Evolutionary conservation across 2,329 filamentous ascomycete species (phyloP).

Genomic region (Hirsutella thompsonii): DNA sequence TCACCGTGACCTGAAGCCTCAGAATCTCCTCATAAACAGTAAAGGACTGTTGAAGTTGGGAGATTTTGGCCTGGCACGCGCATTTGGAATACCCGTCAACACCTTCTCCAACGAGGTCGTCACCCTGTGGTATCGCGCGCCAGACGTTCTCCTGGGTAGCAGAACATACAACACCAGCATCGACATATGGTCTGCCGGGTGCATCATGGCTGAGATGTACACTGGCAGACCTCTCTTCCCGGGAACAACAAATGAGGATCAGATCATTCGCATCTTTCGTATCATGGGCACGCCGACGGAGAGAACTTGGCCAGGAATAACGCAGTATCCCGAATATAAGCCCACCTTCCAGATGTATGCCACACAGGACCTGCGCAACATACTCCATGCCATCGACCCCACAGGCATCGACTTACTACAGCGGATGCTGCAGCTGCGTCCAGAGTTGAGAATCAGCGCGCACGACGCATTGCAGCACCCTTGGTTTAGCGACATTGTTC

Average conservation of each 20-base stretch:
- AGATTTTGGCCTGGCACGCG: conserved; percentile 86
- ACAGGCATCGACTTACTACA: conserved; percentile 77
- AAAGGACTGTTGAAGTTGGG: conserved; percentile 85
- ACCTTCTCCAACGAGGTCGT: conserved; percentile 98
- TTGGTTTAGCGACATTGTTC: conserved; percentile 73
- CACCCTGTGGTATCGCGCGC: conserved; percentile 93
- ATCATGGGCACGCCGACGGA: conserved; percentile 98
- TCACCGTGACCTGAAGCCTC: conserved; percentile 89
- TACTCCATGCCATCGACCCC: conserved; percentile 82
- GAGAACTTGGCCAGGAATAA: conserved; percentile 89
- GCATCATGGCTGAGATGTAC: conserved; percentile 99
- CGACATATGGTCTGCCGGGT: conserved; percentile 97
- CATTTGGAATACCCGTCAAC: conserved; percentile 94
- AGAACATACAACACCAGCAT: conserved; percentile 99
- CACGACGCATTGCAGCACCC: conserved; percentile 76
- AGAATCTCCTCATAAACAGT: conserved; percentile 90
- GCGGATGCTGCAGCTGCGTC: conserved; percentile 83
- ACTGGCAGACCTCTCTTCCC: conserved; percentile 92
- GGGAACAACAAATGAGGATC: conserved; percentile 95
- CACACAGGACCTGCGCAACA: conserved; percentile 76
- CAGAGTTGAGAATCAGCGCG: conserved; percentile 83
- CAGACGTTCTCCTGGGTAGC: conserved; percentile 86
- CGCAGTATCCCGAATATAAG: conserved; percentile 95
- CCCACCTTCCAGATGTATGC: conserved; percentile 87
- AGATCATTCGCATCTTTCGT: conserved; percentile 92